Percentiles rank a stretch among this genome's conserved stretches.
Evolutionary conservation across 2,329 filamentous ascomycete genomes (phyloP).

Genomic region (Whalleya microplaca): DNA sequence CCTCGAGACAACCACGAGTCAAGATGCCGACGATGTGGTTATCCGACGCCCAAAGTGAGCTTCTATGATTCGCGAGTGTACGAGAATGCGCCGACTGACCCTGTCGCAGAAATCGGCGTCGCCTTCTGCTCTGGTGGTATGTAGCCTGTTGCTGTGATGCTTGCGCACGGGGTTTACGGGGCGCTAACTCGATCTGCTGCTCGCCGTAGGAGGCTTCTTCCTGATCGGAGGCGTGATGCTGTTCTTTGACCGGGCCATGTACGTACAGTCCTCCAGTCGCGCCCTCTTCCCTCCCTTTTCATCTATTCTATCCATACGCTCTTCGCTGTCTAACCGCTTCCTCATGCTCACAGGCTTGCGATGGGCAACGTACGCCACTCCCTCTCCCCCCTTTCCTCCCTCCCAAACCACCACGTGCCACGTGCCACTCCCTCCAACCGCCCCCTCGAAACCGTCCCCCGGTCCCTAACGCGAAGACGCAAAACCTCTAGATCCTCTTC

Average conservation of each 20-base stretch:
- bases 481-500: constrained; percentile 78
- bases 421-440: too few relatives aligned
- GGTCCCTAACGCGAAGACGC: constrained; percentile 1
- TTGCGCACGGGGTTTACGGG: constrained; percentile 8
- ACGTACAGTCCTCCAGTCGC: constrained; percentile 41
- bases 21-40: constrained; percentile 93
- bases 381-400: constrained; percentile 10
- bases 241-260: constrained; percentile 98
- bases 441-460: neutral
- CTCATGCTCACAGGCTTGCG: constrained; percentile 67
- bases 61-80: neutral
- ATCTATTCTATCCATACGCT: neutral
- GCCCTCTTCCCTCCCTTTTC: constrained; percentile 3
- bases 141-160: constrained; percentile 44
- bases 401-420: too few relatives aligned
- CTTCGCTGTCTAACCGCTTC: constrained; percentile 18
- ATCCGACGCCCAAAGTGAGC: constrained; percentile 90
- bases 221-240: constrained; percentile 91
- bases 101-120: constrained; percentile 80
- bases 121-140: constrained; percentile 97
- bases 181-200: constrained; percentile 27
- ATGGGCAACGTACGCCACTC: constrained; percentile 83
- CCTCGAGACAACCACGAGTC: constrained; percentile 7
- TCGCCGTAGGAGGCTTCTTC: constrained; percentile 80
- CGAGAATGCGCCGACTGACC: constrained; percentile 37